Base-by-base conservation (phyloP, 1,284 basidiomycete genomes). In the Ganoderma lingzhi region DNA sequence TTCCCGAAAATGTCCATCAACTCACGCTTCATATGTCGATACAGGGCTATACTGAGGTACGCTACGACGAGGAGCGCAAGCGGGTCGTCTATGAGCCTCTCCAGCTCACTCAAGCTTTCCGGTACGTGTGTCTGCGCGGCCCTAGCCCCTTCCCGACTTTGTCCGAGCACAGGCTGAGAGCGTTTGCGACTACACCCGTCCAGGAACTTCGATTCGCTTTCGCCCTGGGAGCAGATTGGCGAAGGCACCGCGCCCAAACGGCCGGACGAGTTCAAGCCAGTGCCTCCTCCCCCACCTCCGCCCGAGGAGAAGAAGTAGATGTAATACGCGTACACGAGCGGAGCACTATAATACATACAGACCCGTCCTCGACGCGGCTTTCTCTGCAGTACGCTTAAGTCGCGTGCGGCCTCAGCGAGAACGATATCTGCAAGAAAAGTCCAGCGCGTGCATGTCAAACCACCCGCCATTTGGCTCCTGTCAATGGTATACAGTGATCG, bases 41-140 rank as follows among this genome's bases (percentile, higher is more conserved):
- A 58, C 71, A 91, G 94, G 97, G 97, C 44, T 99, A 99, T 84
- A 95, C 96, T 12, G 98, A 99, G 82, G 89, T 99, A 62, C 92
- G 98, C 67, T 99, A 99, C 80, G 97, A 99, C 79, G 98, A 99
- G 84, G 97, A 98, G 84, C 92, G 95, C 80, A 99, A 99, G 85
- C 95, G 97, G 61, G 96, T 99, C 68, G 96, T 99, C 32, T 97
- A 97, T 77, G 98, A 99, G 81, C 98, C 98, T 37, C 85, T 99
- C 67, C 98, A 99, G 80, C 88, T 99, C 74, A 97, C 97, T 10
- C 98, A 99, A 82, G 97, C 97, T 56, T 99, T 98, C 92, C 90
- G 97, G 94, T 96, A 75, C 71, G 85, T 80, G 85, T 80, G 56
- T 19, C 9, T 3, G 3, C 4, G 23, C 12, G 3, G 28, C 41